Percentiles rank a stretch among this genome's conserved stretches.
Conservation (phyloP, 192 early-diverging fungal genomes). For the Umbelopsis sp. region DNA sequence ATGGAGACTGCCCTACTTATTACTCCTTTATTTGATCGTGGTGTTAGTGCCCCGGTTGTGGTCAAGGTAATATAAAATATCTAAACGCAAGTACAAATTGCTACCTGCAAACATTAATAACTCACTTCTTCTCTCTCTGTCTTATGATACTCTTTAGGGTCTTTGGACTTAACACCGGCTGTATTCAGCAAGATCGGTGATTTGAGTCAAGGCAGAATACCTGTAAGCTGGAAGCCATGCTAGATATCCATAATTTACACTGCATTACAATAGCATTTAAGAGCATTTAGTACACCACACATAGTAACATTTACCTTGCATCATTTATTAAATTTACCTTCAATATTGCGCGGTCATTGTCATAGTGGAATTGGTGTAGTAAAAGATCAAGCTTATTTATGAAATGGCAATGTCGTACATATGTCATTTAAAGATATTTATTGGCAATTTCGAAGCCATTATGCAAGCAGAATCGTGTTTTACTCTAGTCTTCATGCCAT, state of each 20-base stretch:
- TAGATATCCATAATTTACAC: not conserved
- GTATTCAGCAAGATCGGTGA: constrained; percentile 37
- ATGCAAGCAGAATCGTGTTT: too few relatives aligned
- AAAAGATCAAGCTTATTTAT: not conserved
- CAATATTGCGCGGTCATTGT: too few relatives aligned
- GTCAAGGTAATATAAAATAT: constrained; percentile 10
- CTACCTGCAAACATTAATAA: too few relatives aligned
- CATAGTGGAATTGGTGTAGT: too few relatives aligned
- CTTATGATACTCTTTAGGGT: not conserved
- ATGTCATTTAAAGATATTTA: too few relatives aligned
- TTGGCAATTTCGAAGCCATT: too few relatives aligned
- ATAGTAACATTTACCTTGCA: not conserved
- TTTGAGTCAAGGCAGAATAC: constrained; percentile 32
- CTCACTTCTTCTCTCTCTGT: too few relatives aligned
- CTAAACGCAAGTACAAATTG: too few relatives aligned
- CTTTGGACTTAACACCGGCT: constrained; percentile 40
- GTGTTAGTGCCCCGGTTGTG: constrained; percentile 27
- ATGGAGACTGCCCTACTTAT: not conserved
- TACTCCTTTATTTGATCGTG: constrained; percentile 19
- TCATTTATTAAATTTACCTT: not conserved
- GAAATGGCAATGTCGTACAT: not conserved
- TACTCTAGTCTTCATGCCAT: too few relatives aligned
- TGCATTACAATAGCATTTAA: too few relatives aligned
- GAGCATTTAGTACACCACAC: not conserved
- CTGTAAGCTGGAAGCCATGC: constrained; percentile 35